Conservation (phyloP, 768 basidiomycete species). For the Termitomyces sp. region DNA sequence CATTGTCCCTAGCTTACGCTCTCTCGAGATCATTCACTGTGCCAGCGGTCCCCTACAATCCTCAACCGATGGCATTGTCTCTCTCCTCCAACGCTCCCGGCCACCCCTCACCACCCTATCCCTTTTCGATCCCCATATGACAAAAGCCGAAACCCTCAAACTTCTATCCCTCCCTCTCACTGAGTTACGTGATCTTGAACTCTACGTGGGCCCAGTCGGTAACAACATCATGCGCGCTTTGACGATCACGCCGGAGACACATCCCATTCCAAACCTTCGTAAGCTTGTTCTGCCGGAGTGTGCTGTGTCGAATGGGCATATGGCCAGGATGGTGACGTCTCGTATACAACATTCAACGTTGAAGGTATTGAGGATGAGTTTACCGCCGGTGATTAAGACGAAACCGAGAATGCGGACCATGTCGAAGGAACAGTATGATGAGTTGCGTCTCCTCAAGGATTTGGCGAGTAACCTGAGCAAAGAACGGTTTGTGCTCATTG, state of each 20-base stretch:
- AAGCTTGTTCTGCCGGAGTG: constrained; percentile 2
- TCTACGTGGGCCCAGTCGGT: not conserved
- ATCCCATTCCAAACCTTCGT: not conserved
- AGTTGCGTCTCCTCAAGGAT: not conserved
- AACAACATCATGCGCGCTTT: not conserved
- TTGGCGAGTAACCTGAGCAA: not conserved
- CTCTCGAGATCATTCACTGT: not conserved
- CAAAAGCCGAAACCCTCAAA: not conserved
- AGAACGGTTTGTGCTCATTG: not conserved
- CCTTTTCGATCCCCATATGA: constrained; percentile 6
- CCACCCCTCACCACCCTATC: not conserved
- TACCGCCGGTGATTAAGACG: not conserved
- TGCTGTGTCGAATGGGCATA: not conserved
- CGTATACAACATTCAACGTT: not conserved
- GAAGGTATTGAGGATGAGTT: constrained; percentile 1
- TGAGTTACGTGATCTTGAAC: not conserved
- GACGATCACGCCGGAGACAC: not conserved
- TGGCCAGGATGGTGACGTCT: not conserved
- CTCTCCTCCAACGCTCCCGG: constrained; percentile 5
- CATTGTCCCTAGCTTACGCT: not conserved
- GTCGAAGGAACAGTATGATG: not conserved
- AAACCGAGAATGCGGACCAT: not conserved
- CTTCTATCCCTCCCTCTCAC: not conserved
- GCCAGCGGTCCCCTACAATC: not conserved
- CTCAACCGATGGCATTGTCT: not conserved